These are phyloP conservation scores for Diaporthe sp. DNA, from an alignment of 2,329 filamentous ascomycete species.

Conservation along the genomic window DNA sequence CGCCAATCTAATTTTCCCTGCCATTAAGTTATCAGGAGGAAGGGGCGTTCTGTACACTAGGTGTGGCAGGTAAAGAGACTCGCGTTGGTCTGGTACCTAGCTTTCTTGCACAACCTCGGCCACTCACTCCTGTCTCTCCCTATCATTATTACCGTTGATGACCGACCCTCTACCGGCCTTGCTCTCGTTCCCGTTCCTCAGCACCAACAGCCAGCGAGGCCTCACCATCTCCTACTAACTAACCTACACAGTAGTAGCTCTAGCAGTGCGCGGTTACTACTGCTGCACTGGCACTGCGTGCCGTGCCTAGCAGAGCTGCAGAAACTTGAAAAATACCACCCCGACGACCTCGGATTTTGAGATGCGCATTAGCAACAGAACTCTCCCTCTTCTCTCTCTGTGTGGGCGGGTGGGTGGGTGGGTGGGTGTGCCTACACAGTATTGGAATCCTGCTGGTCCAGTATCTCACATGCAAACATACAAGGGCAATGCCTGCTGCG, in stretches of 20 bases:
- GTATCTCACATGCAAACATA: conserved; percentile 4
- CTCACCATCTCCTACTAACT: neutral
- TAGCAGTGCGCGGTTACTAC: neutral
- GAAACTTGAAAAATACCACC: neutral
- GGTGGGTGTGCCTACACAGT: neutral
- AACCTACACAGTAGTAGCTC: neutral
- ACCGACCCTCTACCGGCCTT: no score
- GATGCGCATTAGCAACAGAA: neutral
- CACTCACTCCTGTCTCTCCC: conserved; percentile 2
- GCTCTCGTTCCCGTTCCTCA: neutral
- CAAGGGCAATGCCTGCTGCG: conserved; percentile 25
- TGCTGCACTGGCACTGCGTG: neutral
- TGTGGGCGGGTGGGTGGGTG: neutral
- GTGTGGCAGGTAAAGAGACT: neutral
- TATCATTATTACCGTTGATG: neutral
- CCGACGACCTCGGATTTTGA: neutral
- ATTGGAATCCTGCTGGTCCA: conserved; percentile 14
- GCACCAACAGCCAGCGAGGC: neutral
- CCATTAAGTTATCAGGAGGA: conserved; percentile 14
- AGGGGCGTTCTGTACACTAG: conserved; percentile 5
- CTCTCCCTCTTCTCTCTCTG: no score
- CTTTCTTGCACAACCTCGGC: neutral
- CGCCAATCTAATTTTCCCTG: conserved; percentile 28
- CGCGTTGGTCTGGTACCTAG: neutral
- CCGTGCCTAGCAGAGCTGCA: neutral